Evolutionary conservation across 345 rosid species (phyloP).

Genomic region (Bretschneidera sinensis): DNA sequence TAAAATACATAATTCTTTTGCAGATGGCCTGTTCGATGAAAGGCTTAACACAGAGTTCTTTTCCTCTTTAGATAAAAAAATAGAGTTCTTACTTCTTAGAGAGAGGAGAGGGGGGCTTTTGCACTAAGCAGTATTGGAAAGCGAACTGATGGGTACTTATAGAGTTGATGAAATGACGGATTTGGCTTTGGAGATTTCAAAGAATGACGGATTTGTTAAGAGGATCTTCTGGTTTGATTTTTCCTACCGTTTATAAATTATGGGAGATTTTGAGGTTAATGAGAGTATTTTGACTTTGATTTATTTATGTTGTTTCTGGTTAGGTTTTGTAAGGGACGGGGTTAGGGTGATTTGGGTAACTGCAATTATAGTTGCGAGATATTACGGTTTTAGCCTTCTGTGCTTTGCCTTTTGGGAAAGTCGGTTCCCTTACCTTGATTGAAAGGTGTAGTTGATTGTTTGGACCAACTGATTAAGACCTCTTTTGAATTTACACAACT

Average conservation of each 20-base stretch:
- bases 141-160: conserved; percentile 29
- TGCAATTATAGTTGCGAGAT: conserved; percentile 13
- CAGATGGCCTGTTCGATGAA: conserved; percentile 30
- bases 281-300: no score
- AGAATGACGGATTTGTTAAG: conserved; percentile 37
- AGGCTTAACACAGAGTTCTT: conserved; percentile 16
- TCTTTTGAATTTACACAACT: conserved; percentile 5
- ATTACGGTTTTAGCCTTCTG: conserved; percentile 23
- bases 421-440: conserved; percentile 4
- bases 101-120: not conserved
- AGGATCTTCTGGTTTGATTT: conserved; percentile 7
- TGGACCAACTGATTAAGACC: conserved; percentile 36
- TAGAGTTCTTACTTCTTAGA: not conserved
- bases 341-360: no score
- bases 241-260: conserved; percentile 27
- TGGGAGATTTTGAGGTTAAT: no score
- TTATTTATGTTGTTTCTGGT: conserved; percentile 7
- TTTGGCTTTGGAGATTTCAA: no score
- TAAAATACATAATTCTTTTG: not conserved
- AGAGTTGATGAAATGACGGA: no score
- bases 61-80: not conserved
- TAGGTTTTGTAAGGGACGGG: no score
- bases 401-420: no score
- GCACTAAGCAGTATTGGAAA: conserved; percentile 23
- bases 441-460: conserved; percentile 16